Evolutionary conservation across 768 basidiomycete species (phyloP).

Genomic region (Fibroporia radiculosa): DNA sequence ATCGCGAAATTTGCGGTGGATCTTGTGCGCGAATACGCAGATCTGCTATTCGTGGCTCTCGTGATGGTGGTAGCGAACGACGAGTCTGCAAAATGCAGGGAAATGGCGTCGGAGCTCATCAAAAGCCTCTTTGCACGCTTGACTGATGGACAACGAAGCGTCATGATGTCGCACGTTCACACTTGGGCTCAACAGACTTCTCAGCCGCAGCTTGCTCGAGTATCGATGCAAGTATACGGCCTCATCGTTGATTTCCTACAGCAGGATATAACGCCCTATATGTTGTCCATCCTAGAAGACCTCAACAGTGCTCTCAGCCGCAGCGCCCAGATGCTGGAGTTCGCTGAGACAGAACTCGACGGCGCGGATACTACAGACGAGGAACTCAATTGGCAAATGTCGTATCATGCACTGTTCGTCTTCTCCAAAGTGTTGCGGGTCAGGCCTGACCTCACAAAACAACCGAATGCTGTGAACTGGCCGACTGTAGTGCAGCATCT

Average conservation of each 20-base stretch:
- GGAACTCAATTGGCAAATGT: slow-evolving; percentile 65
- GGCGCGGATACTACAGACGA: slow-evolving; percentile 37
- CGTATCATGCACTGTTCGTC: slow-evolving; percentile 72
- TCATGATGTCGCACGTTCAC: slow-evolving; percentile 64
- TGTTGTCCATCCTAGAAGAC: slow-evolving; percentile 48
- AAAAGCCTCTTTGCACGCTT: slow-evolving; percentile 68
- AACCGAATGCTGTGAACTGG: slow-evolving; percentile 54
- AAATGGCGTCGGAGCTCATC: slow-evolving; percentile 80
- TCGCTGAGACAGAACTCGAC: slow-evolving; percentile 16
- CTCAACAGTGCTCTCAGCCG: slow-evolving; percentile 39
- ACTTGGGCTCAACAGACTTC: slow-evolving; percentile 65
- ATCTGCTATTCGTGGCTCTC: slow-evolving; percentile 84
- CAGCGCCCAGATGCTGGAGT: slow-evolving; percentile 35
- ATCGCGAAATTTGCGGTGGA: slow-evolving; percentile 75
- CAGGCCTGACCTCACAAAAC: slow-evolving; percentile 40
- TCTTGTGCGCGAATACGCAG: slow-evolving; percentile 72
- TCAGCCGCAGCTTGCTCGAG: slow-evolving; percentile 55
- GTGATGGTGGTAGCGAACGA: slow-evolving; percentile 95
- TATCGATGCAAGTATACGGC: slow-evolving; percentile 79
- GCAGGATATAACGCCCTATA: slow-evolving; percentile 34
- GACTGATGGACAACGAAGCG: slow-evolving; percentile 45
- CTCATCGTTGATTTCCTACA: slow-evolving; percentile 67
- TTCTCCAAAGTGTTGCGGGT: slow-evolving; percentile 55
- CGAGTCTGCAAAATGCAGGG: slow-evolving; percentile 80
- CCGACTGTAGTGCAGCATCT: slow-evolving; percentile 53